A percentile compares a stretch with the other conserved stretches of the same genome.
Conservation (phyloP, 2,329 filamentous ascomycete species). For the Corynespora cassiicola region DNA sequence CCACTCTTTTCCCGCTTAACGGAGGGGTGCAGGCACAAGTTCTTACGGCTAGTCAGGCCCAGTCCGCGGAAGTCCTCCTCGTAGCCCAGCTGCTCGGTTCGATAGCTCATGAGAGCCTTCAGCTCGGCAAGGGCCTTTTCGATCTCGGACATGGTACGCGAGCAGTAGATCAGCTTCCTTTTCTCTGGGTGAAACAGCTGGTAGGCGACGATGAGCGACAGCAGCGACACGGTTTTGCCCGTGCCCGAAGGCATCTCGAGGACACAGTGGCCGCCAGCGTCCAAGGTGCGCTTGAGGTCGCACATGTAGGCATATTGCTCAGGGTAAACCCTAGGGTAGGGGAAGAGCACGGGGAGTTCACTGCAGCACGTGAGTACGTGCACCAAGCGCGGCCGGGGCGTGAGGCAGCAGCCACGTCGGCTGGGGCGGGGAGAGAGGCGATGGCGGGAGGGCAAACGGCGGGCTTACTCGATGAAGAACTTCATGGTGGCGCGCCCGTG, state of each 20-base stretch:
- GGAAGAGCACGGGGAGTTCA: slow-evolving; percentile 73
- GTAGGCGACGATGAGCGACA: slow-evolving; percentile 96
- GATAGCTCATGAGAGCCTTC: slow-evolving; percentile 93
- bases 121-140: slow-evolving; percentile 95
- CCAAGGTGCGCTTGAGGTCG: slow-evolving; percentile 86
- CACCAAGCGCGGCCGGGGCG: neutral
- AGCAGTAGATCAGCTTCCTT: slow-evolving; percentile 97
- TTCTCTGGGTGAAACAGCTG: slow-evolving; percentile 93
- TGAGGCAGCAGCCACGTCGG: neutral
- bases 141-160: slow-evolving; percentile 99
- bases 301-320: slow-evolving; percentile 73
- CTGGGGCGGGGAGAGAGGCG: neutral
- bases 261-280: slow-evolving; percentile 93
- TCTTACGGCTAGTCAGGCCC: slow-evolving; percentile 94
- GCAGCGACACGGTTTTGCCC: slow-evolving; percentile 92
- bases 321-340: slow-evolving; percentile 77
- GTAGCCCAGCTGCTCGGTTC: slow-evolving; percentile 83
- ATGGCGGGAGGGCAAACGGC: neutral
- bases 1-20: slow-evolving; percentile 98
- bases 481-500: slow-evolving; percentile 67
- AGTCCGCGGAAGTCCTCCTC: slow-evolving; percentile 93
- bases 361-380: slow-evolving; percentile 44
- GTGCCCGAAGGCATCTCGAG: slow-evolving; percentile 99
- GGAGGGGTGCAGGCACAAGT: slow-evolving; percentile 92
- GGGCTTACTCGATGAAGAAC: slow-evolving; percentile 77